Percentiles rank a stretch among this genome's conserved stretches.
These are phyloP conservation scores for Pichia sp. DNA, from an alignment of 1,139 yeast genomes.

Conservation along the genomic window DNA sequence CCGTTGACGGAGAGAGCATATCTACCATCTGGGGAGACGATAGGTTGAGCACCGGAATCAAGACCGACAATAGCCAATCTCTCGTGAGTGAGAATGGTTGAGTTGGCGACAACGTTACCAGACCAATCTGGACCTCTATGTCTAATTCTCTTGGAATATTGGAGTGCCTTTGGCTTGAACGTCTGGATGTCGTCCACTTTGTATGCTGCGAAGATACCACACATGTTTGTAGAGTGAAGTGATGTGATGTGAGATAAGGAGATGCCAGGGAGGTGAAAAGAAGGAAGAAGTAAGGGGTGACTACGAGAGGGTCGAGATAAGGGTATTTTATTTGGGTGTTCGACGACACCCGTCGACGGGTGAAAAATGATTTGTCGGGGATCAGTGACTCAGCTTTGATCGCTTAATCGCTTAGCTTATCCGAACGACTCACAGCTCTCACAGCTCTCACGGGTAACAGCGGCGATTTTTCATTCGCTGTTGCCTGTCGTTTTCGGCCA, in stretches of 20 bases:
- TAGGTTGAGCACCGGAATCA: conserved; percentile 97
- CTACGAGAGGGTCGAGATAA: not conserved
- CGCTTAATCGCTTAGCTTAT: no score
- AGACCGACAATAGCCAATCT: conserved; percentile 94
- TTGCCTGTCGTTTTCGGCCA: no score
- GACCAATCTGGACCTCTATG: conserved; percentile 99
- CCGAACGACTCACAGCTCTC: no score
- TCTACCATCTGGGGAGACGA: conserved; percentile 69
- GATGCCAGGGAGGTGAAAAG: not conserved
- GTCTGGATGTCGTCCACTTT: conserved; percentile 70
- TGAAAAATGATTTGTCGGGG: no score
- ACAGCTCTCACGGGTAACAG: no score
- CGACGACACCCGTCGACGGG: no score
- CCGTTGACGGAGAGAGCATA: conserved; percentile 86
- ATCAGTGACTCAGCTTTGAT: no score
- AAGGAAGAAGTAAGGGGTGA: not conserved
- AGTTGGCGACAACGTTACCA: conserved; percentile 75
- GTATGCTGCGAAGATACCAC: conserved; percentile 96
- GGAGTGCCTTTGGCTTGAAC: conserved; percentile 84
- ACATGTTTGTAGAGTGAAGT: conserved; percentile 42
- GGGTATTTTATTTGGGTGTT: no score
- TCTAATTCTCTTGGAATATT: conserved; percentile 84
- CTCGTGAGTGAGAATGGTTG: conserved; percentile 83
- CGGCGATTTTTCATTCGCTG: no score
- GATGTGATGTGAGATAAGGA: not conserved